phyloP scores from a whole-genome alignment of 1,284 basidiomycete species.

The Ustilago lituana region DNA sequence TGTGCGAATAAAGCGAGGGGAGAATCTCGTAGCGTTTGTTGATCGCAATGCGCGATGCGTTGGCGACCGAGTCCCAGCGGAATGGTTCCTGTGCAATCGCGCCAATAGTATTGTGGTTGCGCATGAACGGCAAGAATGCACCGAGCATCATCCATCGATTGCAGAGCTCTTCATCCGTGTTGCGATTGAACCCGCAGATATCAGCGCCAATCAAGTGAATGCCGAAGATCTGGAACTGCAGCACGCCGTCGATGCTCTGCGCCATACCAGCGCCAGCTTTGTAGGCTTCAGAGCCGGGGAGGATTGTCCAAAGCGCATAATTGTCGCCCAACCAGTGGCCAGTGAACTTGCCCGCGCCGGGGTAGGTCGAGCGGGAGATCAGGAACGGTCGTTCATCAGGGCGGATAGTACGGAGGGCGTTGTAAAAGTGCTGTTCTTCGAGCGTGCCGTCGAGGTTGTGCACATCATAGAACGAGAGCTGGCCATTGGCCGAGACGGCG shows the following conservation, averaged over 20 bases:
- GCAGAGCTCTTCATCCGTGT: conserved; percentile 79
- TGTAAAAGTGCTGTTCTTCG: conserved; percentile 37
- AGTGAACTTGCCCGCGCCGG: conserved; percentile 49
- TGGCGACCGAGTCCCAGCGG: conserved; percentile 48
- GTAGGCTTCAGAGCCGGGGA: conserved; percentile 37
- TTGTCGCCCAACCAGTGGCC: conserved; percentile 74
- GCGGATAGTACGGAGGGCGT: conserved; percentile 34
- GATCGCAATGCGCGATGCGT: conserved; percentile 47
- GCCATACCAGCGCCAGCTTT: conserved; percentile 67
- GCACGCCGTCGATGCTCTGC: conserved; percentile 74
- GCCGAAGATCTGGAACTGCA: conserved; percentile 76
- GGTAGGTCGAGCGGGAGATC: conserved; percentile 51
- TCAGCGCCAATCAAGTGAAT: conserved; percentile 54
- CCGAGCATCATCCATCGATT: conserved; percentile 68
- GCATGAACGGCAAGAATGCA: conserved; percentile 48
- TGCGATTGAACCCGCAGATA: conserved; percentile 67
- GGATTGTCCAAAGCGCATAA: conserved; percentile 73
- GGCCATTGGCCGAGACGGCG: conserved; percentile 68
- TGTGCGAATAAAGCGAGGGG: conserved; percentile 42
- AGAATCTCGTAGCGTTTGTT: conserved; percentile 49
- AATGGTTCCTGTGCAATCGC: conserved; percentile 55
- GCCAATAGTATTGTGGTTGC: conserved; percentile 51
- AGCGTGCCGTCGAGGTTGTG: conserved; percentile 54
- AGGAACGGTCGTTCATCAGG: conserved; percentile 55
- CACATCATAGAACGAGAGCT: conserved; percentile 64